phyloP scores from a whole-genome alignment of 225 moss, liverwort and hornwort genomes.

The Pseudoscleropodium purum region DNA sequence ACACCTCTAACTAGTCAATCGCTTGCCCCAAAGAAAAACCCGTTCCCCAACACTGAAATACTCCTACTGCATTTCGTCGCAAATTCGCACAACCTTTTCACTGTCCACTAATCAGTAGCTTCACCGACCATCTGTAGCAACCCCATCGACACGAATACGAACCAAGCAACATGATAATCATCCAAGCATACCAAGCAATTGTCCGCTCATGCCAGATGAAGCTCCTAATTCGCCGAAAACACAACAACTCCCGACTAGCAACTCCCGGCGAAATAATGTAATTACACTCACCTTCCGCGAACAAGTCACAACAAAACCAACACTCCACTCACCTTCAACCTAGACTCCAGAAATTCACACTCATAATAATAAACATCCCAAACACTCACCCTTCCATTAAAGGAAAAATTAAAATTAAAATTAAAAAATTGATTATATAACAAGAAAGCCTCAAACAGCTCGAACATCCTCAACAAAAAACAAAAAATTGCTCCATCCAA shows the following conservation, averaged over 20 bases:
- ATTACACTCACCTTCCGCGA: neutral
- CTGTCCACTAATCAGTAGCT: neutral
- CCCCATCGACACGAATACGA: neutral
- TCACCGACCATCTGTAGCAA: neutral
- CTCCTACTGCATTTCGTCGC: neutral
- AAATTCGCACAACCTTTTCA: neutral
- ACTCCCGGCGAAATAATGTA: neutral
- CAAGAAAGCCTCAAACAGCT: neutral
- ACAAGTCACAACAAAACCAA: neutral
- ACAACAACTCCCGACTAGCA: neutral
- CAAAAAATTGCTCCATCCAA: neutral
- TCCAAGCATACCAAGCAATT: neutral
- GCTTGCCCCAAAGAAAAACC: neutral
- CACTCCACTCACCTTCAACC: neutral
- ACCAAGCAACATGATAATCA: neutral
- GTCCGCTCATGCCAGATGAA: neutral
- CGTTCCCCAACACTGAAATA: neutral
- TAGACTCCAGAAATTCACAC: neutral
- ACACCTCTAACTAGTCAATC: neutral
- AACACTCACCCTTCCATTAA: neutral
- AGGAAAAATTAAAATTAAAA: no score
- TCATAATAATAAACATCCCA: neutral
- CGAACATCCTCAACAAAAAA: neutral
- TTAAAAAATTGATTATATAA: no score
- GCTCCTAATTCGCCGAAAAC: neutral